Percentiles rank a stretch among this genome's conserved stretches.
Conservation (phyloP, 1,284 basidiomycete species). For the Puccinia triticina region DNA sequence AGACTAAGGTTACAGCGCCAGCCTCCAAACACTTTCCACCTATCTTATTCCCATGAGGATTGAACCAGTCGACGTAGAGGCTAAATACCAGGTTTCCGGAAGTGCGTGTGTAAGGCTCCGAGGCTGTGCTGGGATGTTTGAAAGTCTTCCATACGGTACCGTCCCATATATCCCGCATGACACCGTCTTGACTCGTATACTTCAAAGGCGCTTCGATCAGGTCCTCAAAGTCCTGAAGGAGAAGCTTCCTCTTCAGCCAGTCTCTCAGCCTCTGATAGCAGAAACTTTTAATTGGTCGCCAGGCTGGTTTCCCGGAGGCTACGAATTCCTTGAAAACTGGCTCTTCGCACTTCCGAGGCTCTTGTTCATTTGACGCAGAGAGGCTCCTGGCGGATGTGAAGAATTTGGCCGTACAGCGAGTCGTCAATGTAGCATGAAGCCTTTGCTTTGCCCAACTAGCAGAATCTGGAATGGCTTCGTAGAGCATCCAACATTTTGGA, state of each 20-base stretch:
- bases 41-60: too few relatives aligned
- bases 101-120: not conserved
- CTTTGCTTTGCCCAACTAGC: slow-evolving; percentile 4
- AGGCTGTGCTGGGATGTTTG: not conserved
- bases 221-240: not conserved
- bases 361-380: not conserved
- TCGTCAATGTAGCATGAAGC: not conserved
- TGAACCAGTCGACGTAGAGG: not conserved
- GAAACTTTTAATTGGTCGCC: slow-evolving; percentile 16
- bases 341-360: not conserved
- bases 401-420: not conserved
- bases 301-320: not conserved
- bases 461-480: slow-evolving; percentile 20
- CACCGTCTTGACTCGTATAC: not conserved
- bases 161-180: slow-evolving; percentile 37
- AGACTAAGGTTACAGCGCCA: too few relatives aligned
- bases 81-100: slow-evolving; percentile 32
- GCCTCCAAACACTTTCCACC: too few relatives aligned
- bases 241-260: slow-evolving; percentile 6
- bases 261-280: slow-evolving; percentile 13
- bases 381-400: not conserved
- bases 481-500: not conserved
- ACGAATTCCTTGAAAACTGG: slow-evolving; percentile 8
- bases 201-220: slow-evolving; percentile 1
- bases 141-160: slow-evolving; percentile 27